Base-by-base conservation (phyloP, 23 red algal genomes). In the Pyropia yezoensis region DNA sequence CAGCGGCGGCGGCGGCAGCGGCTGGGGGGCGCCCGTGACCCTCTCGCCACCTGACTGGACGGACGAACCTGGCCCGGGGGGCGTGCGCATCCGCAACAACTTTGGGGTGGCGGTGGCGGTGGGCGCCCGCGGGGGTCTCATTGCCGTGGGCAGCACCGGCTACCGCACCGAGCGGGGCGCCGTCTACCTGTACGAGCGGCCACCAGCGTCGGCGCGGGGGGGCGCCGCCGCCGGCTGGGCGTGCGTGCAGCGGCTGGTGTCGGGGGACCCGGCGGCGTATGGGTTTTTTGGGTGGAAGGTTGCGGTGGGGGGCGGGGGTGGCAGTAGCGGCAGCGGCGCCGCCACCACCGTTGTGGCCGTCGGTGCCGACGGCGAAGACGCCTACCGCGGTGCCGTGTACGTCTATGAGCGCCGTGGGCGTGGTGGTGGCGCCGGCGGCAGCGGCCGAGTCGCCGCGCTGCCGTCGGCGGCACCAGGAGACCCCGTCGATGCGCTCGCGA, bases 61-160 rank as follows among this genome's bases (percentile, higher is more conserved):
- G 15, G 62, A 87, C 49, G 61, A 24, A 5, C 29, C 32, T 4
- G 82, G 82, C 33, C 71, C 71, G 29, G 33, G 64, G 18, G 82
- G 82, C 2, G 75, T 87, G 22, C 82, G 82, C 29, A 87, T 87
- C 23, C 71, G 82, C 7, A 87, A 87, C 62, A 87, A 87, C 56
- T 87, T 87, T 70, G 82, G 82, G 18, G 55, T 74, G 13, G 75
- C 69, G 54, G 24, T 83, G 53, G 27, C 33, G 16, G 20, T 87
- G 57, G 49, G 59, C 30, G 72, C 28, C 18, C 28, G 29, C 12
- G 82, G 82, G 2, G 47, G 30, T 14, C 22, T 71, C 28, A 33
- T 87, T 24, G 64, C 55, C 1, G 71, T 71, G 4, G 71, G 82
- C 32, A 66, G 72, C 66, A 87, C 71, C 19, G 82, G 82, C 11